phyloP scores from a whole-genome alignment of 805 yeast genomes.

The Wickerhamiella occidentalis region DNA sequence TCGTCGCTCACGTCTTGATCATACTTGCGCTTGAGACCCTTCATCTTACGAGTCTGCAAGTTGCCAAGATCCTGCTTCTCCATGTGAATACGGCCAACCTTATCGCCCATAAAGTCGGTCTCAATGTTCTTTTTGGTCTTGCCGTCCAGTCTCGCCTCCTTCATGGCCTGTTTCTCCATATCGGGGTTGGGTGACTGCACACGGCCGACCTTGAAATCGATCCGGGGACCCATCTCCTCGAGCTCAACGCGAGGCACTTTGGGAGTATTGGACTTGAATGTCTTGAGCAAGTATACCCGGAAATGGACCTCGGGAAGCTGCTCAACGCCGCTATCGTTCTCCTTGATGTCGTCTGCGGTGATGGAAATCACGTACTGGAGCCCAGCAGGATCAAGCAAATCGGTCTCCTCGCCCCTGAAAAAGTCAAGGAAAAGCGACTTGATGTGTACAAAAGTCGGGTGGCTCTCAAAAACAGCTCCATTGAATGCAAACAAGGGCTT shows the following conservation, averaged over 20 bases:
- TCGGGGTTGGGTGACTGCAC: conserved; percentile 72
- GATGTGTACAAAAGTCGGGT: conserved; percentile 72
- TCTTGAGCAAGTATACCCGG: conserved; percentile 79
- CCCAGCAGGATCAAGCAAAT: conserved; percentile 85
- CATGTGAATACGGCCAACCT: conserved; percentile 90
- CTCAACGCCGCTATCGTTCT: conserved; percentile 36
- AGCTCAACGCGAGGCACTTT: conserved; percentile 89
- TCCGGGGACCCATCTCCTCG: conserved; percentile 90
- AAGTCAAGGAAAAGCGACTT: conserved; percentile 86
- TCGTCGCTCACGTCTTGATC: conserved; percentile 70
- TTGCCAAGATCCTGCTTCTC: conserved; percentile 86
- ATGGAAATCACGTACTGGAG: conserved; percentile 81
- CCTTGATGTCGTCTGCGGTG: conserved; percentile 64
- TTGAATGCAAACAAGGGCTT: conserved; percentile 91
- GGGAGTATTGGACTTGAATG: conserved; percentile 56
- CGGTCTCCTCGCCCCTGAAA: conserved; percentile 74
- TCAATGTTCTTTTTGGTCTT: conserved; percentile 81
- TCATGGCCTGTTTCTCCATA: conserved; percentile 77
- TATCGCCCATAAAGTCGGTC: conserved; percentile 85
- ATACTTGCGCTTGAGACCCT: conserved; percentile 80
- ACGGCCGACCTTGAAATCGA: conserved; percentile 88
- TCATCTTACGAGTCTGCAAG: conserved; percentile 95
- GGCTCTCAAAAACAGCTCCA: conserved; percentile 81
- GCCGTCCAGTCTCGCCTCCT: conserved; percentile 68
- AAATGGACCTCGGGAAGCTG: conserved; percentile 71